Evolutionary conservation across 1,284 basidiomycete species (phyloP).

Genomic region (Hypsizygus ulmarius): DNA sequence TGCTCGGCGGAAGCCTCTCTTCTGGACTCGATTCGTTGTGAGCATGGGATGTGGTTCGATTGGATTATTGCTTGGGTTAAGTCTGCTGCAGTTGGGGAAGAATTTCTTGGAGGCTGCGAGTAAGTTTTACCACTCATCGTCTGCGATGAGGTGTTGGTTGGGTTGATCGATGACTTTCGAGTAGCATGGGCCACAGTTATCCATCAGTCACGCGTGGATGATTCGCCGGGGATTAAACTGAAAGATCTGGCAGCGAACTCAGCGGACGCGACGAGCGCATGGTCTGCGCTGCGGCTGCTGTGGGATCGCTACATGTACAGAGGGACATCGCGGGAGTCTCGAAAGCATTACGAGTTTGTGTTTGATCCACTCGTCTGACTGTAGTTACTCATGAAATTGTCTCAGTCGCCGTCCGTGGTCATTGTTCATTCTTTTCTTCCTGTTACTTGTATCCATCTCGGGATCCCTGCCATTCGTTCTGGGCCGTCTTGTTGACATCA

Average conservation of each 20-base stretch:
- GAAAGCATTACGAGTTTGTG: constrained; percentile 36
- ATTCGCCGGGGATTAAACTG: constrained; percentile 32
- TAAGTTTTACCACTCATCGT: constrained; percentile 21
- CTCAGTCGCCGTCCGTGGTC: constrained; percentile 27
- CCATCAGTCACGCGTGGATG: constrained; percentile 33
- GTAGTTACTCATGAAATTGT: neutral
- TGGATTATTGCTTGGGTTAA: constrained; percentile 33
- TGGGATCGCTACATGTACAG: constrained; percentile 31
- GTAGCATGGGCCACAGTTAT: constrained; percentile 44
- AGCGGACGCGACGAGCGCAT: constrained; percentile 27
- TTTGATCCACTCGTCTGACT: neutral
- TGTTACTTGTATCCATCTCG: constrained; percentile 26
- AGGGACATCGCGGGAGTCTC: constrained; percentile 27
- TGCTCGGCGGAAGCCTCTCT: constrained; percentile 29
- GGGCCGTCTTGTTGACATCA: constrained; percentile 33
- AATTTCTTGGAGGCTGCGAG: constrained; percentile 37
- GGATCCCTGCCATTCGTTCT: constrained; percentile 32
- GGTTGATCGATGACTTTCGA: constrained; percentile 1
- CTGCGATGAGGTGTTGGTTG: neutral
- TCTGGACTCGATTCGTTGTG: constrained; percentile 37
- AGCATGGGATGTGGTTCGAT: constrained; percentile 30
- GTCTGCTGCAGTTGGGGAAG: constrained; percentile 29
- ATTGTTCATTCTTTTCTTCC: constrained; percentile 32
- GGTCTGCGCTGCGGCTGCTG: constrained; percentile 29
- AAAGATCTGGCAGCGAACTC: constrained; percentile 33